Evolutionary conservation across 176 grass and related monocot species (phyloP).

Genomic region (Phyllostachys edulis): DNA sequence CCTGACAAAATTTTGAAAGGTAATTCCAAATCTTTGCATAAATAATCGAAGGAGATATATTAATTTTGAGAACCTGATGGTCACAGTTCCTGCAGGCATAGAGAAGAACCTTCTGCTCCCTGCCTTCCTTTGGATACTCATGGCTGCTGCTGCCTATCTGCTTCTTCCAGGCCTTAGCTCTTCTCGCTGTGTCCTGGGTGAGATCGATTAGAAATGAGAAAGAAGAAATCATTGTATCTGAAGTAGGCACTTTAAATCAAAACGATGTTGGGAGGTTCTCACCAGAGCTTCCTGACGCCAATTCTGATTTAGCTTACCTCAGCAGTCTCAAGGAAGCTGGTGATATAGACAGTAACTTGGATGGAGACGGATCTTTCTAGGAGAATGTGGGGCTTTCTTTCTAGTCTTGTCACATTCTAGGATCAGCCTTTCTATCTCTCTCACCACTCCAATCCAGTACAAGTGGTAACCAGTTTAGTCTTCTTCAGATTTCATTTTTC

Average conservation of each 20-base stretch:
- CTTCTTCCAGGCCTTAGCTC: background rate
- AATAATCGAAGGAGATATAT: background rate
- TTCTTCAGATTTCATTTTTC: background rate
- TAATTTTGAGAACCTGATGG: slow-evolving; percentile 21
- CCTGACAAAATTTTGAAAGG: background rate
- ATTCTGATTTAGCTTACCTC: background rate
- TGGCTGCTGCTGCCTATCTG: slow-evolving; percentile 4
- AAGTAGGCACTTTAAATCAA: background rate
- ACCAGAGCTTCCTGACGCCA: background rate
- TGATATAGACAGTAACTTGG: background rate
- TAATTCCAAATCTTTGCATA: background rate
- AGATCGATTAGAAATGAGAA: background rate
- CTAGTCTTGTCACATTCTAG: background rate
- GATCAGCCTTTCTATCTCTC: background rate
- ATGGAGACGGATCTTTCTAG: background rate
- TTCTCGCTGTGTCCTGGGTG: background rate
- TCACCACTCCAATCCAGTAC: background rate
- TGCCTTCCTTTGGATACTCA: slow-evolving; percentile 46
- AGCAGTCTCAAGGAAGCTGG: background rate
- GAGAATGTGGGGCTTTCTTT: background rate
- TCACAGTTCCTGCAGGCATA: no score
- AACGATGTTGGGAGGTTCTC: background rate
- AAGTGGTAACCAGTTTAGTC: background rate
- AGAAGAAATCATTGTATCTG: background rate
- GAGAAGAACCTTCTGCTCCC: slow-evolving; percentile 35